Evolutionary conservation across 805 yeast species (phyloP).

Genomic region (Kazachstania bromeliacearum): DNA sequence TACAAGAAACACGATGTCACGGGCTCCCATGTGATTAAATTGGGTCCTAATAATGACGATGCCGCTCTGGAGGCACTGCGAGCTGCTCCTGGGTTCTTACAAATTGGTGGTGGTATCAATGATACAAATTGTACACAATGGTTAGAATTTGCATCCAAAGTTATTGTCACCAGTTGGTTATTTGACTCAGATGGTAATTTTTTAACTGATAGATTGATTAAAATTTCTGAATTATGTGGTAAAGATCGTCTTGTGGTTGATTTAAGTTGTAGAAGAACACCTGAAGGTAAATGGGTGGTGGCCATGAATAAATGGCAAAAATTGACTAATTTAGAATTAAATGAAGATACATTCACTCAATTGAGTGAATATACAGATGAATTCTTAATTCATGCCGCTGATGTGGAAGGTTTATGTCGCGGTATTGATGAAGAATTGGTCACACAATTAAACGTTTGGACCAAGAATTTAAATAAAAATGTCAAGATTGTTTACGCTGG

Average conservation of each 20-base stretch:
- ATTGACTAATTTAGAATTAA: slow-evolving; percentile 55
- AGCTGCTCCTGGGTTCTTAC: slow-evolving; percentile 66
- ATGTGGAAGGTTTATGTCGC: slow-evolving; percentile 90
- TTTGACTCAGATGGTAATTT: slow-evolving; percentile 46
- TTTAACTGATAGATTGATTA: slow-evolving; percentile 40
- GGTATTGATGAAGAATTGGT: slow-evolving; percentile 87
- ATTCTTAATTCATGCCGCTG: slow-evolving; percentile 93
- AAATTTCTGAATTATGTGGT: slow-evolving; percentile 50
- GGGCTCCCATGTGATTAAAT: slow-evolving; percentile 90
- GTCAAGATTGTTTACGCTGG: slow-evolving; percentile 91
- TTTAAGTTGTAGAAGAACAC: slow-evolving; percentile 62
- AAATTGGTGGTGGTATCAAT: slow-evolving; percentile 90
- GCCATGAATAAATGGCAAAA: slow-evolving; percentile 98
- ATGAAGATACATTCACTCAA: slow-evolving; percentile 40
- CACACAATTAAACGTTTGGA: slow-evolving; percentile 66
- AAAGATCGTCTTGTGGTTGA: slow-evolving; percentile 69
- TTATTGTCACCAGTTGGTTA: slow-evolving; percentile 86
- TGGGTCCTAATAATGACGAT: slow-evolving; percentile 72
- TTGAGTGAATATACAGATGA: slow-evolving; percentile 69
- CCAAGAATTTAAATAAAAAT: slow-evolving; percentile 30
- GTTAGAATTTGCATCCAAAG: slow-evolving; percentile 75
- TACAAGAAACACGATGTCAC: slow-evolving; percentile 48
- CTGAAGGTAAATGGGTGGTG: slow-evolving; percentile 60
- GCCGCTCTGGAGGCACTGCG: slow-evolving; percentile 72
- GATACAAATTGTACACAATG: slow-evolving; percentile 63